Evolutionary conservation across 805 yeast genomes (phyloP).

Genomic region (Schwanniomyces occidentalis): DNA sequence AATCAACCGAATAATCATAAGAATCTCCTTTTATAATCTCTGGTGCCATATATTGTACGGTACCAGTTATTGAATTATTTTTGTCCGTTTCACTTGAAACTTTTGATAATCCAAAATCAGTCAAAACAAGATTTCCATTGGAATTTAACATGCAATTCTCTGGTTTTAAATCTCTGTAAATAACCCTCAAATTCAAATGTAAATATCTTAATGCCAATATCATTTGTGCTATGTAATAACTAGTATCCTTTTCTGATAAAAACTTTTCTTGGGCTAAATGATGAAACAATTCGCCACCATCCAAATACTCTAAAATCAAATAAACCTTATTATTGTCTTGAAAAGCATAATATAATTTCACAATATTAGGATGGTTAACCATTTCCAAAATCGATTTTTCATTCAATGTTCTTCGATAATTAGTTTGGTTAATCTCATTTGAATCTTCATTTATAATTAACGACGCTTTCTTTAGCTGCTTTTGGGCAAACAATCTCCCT

Average conservation of each 20-base stretch:
- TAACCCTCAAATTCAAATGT: slow-evolving; percentile 37
- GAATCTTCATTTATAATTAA: slow-evolving; percentile 32
- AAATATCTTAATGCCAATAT: slow-evolving; percentile 40
- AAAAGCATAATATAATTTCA: slow-evolving; percentile 44
- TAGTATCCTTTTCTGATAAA: slow-evolving; percentile 35
- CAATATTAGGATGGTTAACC: slow-evolving; percentile 46
- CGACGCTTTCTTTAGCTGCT: slow-evolving; percentile 41
- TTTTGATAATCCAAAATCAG: slow-evolving; percentile 46
- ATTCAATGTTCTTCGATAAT: slow-evolving; percentile 40
- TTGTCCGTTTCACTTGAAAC: slow-evolving; percentile 24
- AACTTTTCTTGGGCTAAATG: slow-evolving; percentile 33
- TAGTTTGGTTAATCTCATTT: slow-evolving; percentile 31
- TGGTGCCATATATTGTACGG: slow-evolving; percentile 50
- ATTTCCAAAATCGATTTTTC: slow-evolving; percentile 41
- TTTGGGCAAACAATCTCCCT: slow-evolving; percentile 44
- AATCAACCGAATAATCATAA: slow-evolving; percentile 44
- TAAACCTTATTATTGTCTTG: slow-evolving; percentile 46
- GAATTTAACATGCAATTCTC: slow-evolving; percentile 47
- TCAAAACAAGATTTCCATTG: slow-evolving; percentile 41
- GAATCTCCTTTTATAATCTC: slow-evolving; percentile 43
- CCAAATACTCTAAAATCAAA: slow-evolving; percentile 43
- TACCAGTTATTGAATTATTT: slow-evolving; percentile 40
- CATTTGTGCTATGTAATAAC: slow-evolving; percentile 45
- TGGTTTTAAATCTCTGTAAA: slow-evolving; percentile 46
- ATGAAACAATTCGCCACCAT: slow-evolving; percentile 47